A percentile compares a stretch with the other conserved stretches of the same genome.
Evolutionary conservation across 345 rosid genomes (phyloP).

Genomic region (Eucalyptus albens): DNA sequence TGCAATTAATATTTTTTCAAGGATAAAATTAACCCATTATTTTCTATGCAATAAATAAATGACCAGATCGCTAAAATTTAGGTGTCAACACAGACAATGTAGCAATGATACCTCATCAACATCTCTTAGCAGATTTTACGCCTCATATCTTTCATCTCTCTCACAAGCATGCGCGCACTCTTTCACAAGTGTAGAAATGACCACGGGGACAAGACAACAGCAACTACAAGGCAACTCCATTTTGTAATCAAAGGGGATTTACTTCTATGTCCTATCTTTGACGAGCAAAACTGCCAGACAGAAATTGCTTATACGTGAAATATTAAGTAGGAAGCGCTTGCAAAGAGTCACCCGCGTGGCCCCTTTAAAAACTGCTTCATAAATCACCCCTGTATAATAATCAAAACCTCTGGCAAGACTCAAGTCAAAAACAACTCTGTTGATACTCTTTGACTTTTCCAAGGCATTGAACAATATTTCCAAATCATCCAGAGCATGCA

Average conservation of each 20-base stretch:
- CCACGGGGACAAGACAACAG: background rate
- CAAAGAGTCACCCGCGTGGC: constrained; percentile 49
- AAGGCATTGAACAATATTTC: constrained; percentile 72
- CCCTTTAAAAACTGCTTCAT: constrained; percentile 81
- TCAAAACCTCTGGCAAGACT: constrained; percentile 99
- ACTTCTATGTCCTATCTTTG: background rate
- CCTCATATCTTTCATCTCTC: background rate
- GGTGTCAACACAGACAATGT: no score
- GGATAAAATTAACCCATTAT: no score
- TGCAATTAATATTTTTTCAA: no score
- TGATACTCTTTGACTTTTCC: constrained; percentile 57
- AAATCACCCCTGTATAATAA: constrained; percentile 94
- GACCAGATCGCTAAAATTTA: no score
- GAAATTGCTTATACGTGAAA: background rate
- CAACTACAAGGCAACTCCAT: background rate
- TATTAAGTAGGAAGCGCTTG: background rate
- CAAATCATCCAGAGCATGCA: constrained; percentile 60
- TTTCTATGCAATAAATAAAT: no score
- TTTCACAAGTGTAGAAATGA: background rate
- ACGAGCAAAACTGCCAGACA: background rate
- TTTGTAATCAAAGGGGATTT: background rate
- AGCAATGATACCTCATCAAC: background rate
- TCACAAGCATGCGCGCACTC: background rate
- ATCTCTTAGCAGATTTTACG: background rate
- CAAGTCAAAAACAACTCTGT: constrained; percentile 81